A percentile compares a stretch with the other conserved stretches of the same genome.
Evolutionary conservation across 257 asterid genomes (phyloP).

Genomic region (Leonotis leonurus): DNA sequence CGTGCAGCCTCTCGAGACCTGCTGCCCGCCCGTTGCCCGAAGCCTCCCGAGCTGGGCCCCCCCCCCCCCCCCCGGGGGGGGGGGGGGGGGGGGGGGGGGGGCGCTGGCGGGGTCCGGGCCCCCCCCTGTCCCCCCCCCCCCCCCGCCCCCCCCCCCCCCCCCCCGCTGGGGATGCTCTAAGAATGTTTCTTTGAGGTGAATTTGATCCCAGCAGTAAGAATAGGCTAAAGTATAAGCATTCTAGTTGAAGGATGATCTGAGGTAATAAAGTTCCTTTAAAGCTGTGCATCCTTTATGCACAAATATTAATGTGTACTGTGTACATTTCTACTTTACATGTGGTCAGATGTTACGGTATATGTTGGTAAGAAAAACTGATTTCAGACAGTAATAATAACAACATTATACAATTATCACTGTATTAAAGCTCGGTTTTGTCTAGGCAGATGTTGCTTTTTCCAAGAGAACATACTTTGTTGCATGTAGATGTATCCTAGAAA

Average conservation of each 20-base stretch:
- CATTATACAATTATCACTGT: slow-evolving; percentile 7
- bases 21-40: too few species aligned
- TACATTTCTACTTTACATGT: slow-evolving; percentile 13
- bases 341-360: slow-evolving; percentile 5
- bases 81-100: too few species aligned
- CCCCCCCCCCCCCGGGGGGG: too few species aligned
- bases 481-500: slow-evolving; percentile 1
- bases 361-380: not conserved
- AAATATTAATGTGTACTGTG: not conserved
- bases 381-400: not conserved
- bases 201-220: not conserved
- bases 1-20: too few species aligned
- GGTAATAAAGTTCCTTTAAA: not conserved
- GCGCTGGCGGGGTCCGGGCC: too few species aligned
- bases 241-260: not conserved
- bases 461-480: not conserved
- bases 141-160: too few species aligned
- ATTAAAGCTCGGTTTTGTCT: not conserved
- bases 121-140: too few species aligned
- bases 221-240: not conserved
- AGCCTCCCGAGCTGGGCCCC: too few species aligned
- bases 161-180: too few species aligned
- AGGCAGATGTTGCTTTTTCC: not conserved
- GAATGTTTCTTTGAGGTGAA: too few species aligned
- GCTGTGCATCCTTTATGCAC: slow-evolving; percentile 4